Conservation (phyloP, 2,329 filamentous ascomycete genomes). For the Trichoderma polysporum region DNA sequence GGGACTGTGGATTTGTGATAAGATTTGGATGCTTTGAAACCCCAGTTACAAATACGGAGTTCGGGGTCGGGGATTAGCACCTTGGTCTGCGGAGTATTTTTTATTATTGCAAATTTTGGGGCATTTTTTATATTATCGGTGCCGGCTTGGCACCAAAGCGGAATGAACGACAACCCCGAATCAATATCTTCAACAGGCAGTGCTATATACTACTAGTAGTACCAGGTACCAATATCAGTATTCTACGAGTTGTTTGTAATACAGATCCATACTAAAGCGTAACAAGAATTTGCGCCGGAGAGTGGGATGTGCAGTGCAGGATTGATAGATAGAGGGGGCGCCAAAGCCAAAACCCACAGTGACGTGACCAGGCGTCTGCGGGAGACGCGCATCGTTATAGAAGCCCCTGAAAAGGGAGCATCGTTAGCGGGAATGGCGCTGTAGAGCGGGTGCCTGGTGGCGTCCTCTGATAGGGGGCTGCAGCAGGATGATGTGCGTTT, state of each 20-base stretch:
- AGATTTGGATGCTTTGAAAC: too few species aligned
- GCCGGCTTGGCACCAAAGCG: not conserved
- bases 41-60: not conserved
- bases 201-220: too few species aligned
- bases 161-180: too few species aligned
- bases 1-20: not conserved
- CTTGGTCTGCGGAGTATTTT: constrained; percentile 7
- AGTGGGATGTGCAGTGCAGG: not conserved
- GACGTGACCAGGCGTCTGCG: constrained; percentile 1
- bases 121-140: not conserved
- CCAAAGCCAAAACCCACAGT: not conserved
- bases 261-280: not conserved
- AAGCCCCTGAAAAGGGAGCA: constrained; percentile 10
- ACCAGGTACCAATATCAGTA: too few species aligned
- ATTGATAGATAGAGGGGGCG: not conserved
- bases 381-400: not conserved
- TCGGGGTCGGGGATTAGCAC: constrained; percentile 8
- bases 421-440: not conserved
- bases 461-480: not conserved
- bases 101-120: not conserved
- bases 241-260: too few species aligned
- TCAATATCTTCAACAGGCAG: too few species aligned
- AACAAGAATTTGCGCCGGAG: not conserved
- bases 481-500: not conserved
- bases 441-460: not conserved